Evolutionary conservation across 805 yeast genomes (phyloP).

Genomic region (Ogataea glucozyma): DNA sequence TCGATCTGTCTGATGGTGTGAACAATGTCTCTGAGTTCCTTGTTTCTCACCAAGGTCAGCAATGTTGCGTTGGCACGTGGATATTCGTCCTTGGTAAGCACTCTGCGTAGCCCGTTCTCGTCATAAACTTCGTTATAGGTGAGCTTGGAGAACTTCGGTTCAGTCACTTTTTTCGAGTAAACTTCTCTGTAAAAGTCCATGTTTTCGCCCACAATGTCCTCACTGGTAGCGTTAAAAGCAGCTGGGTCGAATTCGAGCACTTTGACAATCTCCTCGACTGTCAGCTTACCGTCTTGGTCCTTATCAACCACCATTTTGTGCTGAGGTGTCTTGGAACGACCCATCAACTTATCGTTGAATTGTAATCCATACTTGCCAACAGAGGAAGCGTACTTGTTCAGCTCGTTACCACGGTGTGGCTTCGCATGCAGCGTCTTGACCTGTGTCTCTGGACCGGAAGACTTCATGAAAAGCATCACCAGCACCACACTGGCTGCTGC

Average conservation of each 20-base stretch:
- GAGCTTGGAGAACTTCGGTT: slow-evolving; percentile 35
- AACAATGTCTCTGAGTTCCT: slow-evolving; percentile 56
- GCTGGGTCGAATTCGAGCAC: slow-evolving; percentile 28
- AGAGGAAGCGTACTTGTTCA: slow-evolving; percentile 25
- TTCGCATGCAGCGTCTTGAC: slow-evolving; percentile 10
- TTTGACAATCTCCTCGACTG: slow-evolving; percentile 28
- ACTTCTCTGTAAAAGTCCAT: slow-evolving; percentile 39
- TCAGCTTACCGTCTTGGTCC: slow-evolving; percentile 26
- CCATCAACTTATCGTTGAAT: slow-evolving; percentile 33
- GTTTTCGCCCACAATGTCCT: slow-evolving; percentile 33
- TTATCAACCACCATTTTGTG: slow-evolving; percentile 18
- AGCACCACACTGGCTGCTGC: slow-evolving; percentile 13
- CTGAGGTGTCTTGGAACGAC: slow-evolving; percentile 19
- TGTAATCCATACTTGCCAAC: slow-evolving; percentile 29
- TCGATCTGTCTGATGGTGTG: slow-evolving; percentile 65
- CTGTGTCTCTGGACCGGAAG: slow-evolving; percentile 7
- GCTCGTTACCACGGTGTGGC: slow-evolving; percentile 15
- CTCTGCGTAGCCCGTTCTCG: slow-evolving; percentile 29
- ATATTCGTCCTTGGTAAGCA: slow-evolving; percentile 33
- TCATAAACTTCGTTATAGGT: slow-evolving; percentile 33
- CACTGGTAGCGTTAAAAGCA: slow-evolving; percentile 26
- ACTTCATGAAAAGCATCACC: slow-evolving; percentile 8
- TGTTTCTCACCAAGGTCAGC: slow-evolving; percentile 71
- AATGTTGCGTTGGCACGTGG: slow-evolving; percentile 71
- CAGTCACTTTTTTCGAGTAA: slow-evolving; percentile 35